Conservation (phyloP, 2,329 filamentous ascomycete species). For the Westerdykella aurantiaca region DNA sequence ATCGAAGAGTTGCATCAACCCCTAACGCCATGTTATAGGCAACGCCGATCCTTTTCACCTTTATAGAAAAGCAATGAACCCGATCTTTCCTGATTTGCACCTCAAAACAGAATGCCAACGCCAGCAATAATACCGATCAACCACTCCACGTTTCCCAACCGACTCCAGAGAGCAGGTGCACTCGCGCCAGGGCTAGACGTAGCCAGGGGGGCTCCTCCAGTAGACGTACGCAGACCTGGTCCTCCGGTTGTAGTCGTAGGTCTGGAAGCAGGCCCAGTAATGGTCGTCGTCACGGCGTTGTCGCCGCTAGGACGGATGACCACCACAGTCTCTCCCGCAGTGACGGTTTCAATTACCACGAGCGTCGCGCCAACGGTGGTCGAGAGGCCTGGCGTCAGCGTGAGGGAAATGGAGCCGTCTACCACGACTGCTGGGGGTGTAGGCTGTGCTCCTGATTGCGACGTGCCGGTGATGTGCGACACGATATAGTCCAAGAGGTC, state of each 20-base stretch:
- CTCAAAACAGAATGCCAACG: background rate
- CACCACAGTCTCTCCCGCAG: constrained; percentile 20
- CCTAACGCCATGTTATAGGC: no score
- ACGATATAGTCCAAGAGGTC: no score
- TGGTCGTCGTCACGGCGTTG: constrained; percentile 20
- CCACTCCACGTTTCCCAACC: background rate
- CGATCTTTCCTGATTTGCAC: no score
- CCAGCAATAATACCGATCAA: background rate
- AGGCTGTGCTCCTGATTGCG: background rate
- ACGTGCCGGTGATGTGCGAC: no score
- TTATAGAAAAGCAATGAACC: no score
- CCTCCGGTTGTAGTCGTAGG: background rate
- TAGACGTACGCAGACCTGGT: background rate
- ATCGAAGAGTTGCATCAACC: no score
- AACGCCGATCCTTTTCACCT: no score
- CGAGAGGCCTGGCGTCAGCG: constrained; percentile 24
- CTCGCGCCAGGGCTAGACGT: background rate
- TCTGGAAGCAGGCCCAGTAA: constrained; percentile 5
- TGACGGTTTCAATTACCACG: constrained; percentile 20
- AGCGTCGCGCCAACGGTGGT: constrained; percentile 22
- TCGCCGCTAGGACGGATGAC: constrained; percentile 22
- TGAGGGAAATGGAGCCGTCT: constrained; percentile 6
- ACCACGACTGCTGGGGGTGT: constrained; percentile 1
- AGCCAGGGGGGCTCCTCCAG: background rate
- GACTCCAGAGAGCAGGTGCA: no score